Base-by-base conservation (phyloP, 2,329 filamentous ascomycete species). In the Amylocarpus encephaloides region DNA sequence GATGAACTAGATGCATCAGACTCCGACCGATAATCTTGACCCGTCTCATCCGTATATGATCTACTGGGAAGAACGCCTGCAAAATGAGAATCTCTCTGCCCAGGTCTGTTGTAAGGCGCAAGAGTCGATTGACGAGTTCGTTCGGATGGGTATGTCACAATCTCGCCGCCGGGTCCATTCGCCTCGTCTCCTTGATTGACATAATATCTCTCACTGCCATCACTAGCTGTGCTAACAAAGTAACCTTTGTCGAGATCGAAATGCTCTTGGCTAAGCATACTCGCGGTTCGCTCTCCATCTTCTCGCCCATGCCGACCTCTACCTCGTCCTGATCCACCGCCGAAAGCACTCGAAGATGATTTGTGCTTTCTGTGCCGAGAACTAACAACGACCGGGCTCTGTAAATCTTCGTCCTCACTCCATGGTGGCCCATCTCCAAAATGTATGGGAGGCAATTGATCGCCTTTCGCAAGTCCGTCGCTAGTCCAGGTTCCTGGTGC, bases 341-440 rank as follows among this genome's bases (percentile, higher is more conserved):
- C 56, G 62, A 73, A 68, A 3, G 74, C 69, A 15, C 76, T 74
- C 1, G 76, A 76, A 0, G 79, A 77, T 2, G 85, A 88, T 67
- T 88, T 94, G 70, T 91, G 85, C 69, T 93, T 95, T 64, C 86
- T 85, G 67, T 95, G 90, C 51, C 87, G 78, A 35, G 86, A 86
- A 58, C 86, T 88, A 12, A 91, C 88, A 15, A 95, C 88, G 13
- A 85, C 78, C 0, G 91, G 91, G 65, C 90, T 95, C 64, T 93
- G 88, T 39, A 96, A 76, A 68, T 97, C 93, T 61, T 97, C 90
- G 63, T 97, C 91, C 70, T 96, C 91, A 68, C 89, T 95, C 72
- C 90, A 97, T 2, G 91, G 92, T 18, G 91, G 91, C 0, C 91
- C 91, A 64, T 93, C 89, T 3, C 82, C 87, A 61, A 93, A 92